phyloP scores from a whole-genome alignment of 805 yeast genomes.

The Schwanniomyces sp. region DNA sequence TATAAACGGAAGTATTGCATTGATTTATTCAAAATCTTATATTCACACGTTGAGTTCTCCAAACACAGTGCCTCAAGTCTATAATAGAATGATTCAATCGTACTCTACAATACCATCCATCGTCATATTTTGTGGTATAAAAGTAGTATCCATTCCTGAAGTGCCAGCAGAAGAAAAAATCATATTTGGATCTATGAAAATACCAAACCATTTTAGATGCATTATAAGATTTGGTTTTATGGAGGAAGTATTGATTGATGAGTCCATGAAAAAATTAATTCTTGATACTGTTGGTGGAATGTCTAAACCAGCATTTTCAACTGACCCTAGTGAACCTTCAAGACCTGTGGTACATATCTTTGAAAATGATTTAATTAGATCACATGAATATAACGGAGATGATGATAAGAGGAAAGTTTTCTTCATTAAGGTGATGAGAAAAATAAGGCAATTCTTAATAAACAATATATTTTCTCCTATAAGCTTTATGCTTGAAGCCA shows the following conservation, averaged over 20 bases:
- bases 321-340: not conserved
- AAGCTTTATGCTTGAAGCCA: conserved; percentile 18
- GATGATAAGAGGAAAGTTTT: conserved; percentile 18
- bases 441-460: conserved; percentile 18
- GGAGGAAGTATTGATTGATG: conserved; percentile 31
- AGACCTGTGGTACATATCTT: conserved; percentile 28
- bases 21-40: conserved; percentile 41
- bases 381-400: conserved; percentile 15
- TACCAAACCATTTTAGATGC: conserved; percentile 50
- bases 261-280: conserved; percentile 17
- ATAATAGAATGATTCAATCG: conserved; percentile 34
- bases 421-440: conserved; percentile 7
- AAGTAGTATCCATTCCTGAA: conserved; percentile 43
- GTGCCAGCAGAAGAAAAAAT: conserved; percentile 40
- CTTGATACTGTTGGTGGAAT: conserved; percentile 13
- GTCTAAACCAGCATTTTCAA: not conserved
- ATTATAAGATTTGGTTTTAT: conserved; percentile 51
- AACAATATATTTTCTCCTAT: conserved; percentile 27
- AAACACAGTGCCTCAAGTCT: conserved; percentile 46
- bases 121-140: conserved; percentile 43
- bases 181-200: conserved; percentile 36
- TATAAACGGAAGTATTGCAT: conserved; percentile 36
- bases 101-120: conserved; percentile 45
- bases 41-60: conserved; percentile 39
- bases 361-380: conserved; percentile 26